Evolutionary conservation across 768 basidiomycete species (phyloP).

Genomic region (Albatrellus ellisii): DNA sequence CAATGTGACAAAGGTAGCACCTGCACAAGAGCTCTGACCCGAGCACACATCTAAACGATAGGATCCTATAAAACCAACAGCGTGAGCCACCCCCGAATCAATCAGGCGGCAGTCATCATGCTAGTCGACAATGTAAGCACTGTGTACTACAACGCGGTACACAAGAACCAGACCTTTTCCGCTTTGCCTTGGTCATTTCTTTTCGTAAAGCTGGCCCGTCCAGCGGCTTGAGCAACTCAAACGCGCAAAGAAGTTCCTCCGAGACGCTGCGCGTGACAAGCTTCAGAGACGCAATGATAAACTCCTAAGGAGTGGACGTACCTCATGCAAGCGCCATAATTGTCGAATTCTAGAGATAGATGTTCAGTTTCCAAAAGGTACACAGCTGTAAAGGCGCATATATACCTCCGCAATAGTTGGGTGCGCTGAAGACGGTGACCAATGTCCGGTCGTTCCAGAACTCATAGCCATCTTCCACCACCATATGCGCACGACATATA

Average conservation of each 20-base stretch:
- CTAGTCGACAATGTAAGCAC: conserved; percentile 5
- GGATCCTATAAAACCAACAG: conserved; percentile 11
- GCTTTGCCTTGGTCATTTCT: conserved; percentile 97
- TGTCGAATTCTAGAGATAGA: conserved; percentile 67
- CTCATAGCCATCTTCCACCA: conserved; percentile 98
- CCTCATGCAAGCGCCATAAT: conserved; percentile 95
- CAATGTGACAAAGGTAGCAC: too few species aligned
- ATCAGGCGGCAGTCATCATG: conserved; percentile 14
- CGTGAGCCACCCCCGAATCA: background rate
- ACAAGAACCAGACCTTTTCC: conserved; percentile 62
- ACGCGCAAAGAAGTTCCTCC: conserved; percentile 93
- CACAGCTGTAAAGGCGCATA: conserved; percentile 13
- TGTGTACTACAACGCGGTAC: background rate
- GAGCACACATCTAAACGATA: conserved; percentile 1
- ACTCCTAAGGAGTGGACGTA: conserved; percentile 19
- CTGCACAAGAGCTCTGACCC: background rate
- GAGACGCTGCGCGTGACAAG: conserved; percentile 50
- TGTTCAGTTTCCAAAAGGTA: conserved; percentile 12
- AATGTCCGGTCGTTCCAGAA: conserved; percentile 99
- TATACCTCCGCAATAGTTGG: conserved; percentile 92
- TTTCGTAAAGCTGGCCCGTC: conserved; percentile 91
- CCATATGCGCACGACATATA: conserved; percentile 99
- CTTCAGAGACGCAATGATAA: background rate
- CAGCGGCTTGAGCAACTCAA: conserved; percentile 92
- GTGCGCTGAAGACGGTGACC: conserved; percentile 97